A percentile compares a stretch with the other conserved stretches of the same genome.
Conservation (phyloP, 192 early-diverging fungal species). For the Coemansia sp. region DNA sequence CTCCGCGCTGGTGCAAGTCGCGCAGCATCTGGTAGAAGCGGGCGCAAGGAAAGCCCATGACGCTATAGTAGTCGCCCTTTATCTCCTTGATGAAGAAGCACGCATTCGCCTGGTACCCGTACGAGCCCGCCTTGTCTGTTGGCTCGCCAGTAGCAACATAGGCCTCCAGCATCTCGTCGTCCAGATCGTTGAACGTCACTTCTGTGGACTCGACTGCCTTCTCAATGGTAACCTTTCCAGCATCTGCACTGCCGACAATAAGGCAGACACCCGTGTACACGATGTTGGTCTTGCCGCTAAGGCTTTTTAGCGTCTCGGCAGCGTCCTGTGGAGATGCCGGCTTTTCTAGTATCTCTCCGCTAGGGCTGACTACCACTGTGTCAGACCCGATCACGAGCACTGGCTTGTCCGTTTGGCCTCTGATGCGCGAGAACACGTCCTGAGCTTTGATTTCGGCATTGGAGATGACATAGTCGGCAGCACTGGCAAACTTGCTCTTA, state of each 20-base stretch:
- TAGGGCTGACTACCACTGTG: conserved; percentile 67
- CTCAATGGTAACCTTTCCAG: conserved; percentile 6
- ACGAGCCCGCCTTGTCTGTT: conserved; percentile 79
- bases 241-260: conserved; percentile 20
- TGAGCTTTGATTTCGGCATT: conserved; percentile 69
- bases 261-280: conserved; percentile 76
- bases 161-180: conserved; percentile 61
- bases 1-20: conserved; percentile 18
- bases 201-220: conserved; percentile 58
- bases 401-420: conserved; percentile 28
- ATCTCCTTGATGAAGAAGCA: conserved; percentile 70
- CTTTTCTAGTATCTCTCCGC: conserved; percentile 79
- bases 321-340: conserved; percentile 63
- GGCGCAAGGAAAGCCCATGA: conserved; percentile 56
- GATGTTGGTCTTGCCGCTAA: conserved; percentile 63
- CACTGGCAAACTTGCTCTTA: conserved; percentile 58
- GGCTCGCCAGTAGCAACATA: conserved; percentile 66
- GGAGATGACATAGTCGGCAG: conserved; percentile 67
- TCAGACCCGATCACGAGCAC: conserved; percentile 80
- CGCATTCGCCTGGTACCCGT: conserved; percentile 81
- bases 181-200: conserved; percentile 65
- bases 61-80: conserved; percentile 83
- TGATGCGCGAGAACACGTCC: conserved; percentile 64
- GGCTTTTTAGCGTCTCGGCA: conserved; percentile 56
- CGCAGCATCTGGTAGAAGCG: conserved; percentile 51